phyloP scores from a whole-genome alignment of 352 stramenopile species.

The Pythium rhizo-oryzae region DNA sequence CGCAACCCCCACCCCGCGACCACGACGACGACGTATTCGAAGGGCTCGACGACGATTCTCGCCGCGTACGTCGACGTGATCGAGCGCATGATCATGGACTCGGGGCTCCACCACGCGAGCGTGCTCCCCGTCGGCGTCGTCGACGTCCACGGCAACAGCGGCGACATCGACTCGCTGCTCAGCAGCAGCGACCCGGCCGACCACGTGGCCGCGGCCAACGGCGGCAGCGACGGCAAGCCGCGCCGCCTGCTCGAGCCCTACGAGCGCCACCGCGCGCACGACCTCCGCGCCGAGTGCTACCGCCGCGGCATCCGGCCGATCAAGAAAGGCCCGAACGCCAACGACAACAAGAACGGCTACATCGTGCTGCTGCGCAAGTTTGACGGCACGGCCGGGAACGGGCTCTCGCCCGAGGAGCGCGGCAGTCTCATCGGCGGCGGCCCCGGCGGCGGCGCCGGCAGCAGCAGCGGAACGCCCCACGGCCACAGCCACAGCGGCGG shows the following conservation, averaged over 20 bases:
- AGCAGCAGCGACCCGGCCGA: slow-evolving; percentile 34
- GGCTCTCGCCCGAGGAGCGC: slow-evolving; percentile 20
- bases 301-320: slow-evolving; percentile 70
- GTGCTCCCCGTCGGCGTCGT: slow-evolving; percentile 33
- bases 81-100: slow-evolving; percentile 34
- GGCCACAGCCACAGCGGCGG: slow-evolving; percentile 20
- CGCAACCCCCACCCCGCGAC: not conserved
- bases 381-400: slow-evolving; percentile 38
- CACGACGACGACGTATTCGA: slow-evolving; percentile 23
- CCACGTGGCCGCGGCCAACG: slow-evolving; percentile 15
- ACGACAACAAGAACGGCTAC: slow-evolving; percentile 87
- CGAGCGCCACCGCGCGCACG: slow-evolving; percentile 73
- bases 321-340: slow-evolving; percentile 81
- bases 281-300: slow-evolving; percentile 81
- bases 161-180: slow-evolving; percentile 75
- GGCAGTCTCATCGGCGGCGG: slow-evolving; percentile 15
- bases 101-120: slow-evolving; percentile 23
- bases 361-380: slow-evolving; percentile 68
- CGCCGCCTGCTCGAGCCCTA: slow-evolving; percentile 68
- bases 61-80: slow-evolving; percentile 29
- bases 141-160: slow-evolving; percentile 50
- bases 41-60: slow-evolving; percentile 26
- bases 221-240: slow-evolving; percentile 8
- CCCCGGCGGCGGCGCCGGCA: slow-evolving; percentile 3
- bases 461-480: not conserved